phyloP scores from a whole-genome alignment of 1,284 basidiomycete genomes.

The Ceratobasidium sp. region DNA sequence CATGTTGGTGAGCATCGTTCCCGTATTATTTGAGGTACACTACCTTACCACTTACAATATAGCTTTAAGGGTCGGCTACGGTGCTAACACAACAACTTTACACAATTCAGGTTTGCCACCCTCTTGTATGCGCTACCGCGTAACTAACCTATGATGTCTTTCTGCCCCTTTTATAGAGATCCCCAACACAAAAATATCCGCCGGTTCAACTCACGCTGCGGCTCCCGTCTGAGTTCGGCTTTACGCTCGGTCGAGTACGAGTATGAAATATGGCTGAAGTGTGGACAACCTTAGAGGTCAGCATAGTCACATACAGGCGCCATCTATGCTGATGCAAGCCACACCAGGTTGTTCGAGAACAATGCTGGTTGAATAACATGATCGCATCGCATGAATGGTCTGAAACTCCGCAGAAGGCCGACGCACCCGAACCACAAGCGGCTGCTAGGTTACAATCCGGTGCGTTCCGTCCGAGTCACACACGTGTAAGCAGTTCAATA shows the following conservation, averaged over 20 bases:
- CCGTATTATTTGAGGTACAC: too few relatives aligned
- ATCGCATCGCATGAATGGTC: conserved; percentile 45
- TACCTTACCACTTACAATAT: not conserved
- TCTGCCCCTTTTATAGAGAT: conserved; percentile 3
- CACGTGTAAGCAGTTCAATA: not conserved
- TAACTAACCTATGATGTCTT: not conserved
- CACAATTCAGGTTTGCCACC: conserved; percentile 14
- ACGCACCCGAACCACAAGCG: conserved; percentile 14
- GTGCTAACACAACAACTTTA: conserved; percentile 12
- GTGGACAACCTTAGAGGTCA: conserved; percentile 46
- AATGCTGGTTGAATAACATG: conserved; percentile 47
- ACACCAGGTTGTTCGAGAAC: conserved; percentile 46
- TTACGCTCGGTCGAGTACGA: conserved; percentile 42
- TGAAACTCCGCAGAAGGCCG: conserved; percentile 7
- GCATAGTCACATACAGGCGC: too few relatives aligned
- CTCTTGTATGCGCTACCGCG: not conserved
- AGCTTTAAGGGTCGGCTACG: conserved; percentile 1
- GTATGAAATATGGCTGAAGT: conserved; percentile 47
- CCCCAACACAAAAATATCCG: conserved; percentile 25
- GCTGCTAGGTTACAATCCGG: conserved; percentile 5
- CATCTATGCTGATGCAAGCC: not conserved
- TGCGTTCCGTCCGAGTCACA: not conserved
- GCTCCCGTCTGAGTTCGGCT: conserved; percentile 44
- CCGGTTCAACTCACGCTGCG: conserved; percentile 42
- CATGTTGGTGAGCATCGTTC: conserved; percentile 37